A percentile compares a stretch with the other conserved stretches of the same genome.
These are phyloP conservation scores for Lumnitzera littorea DNA, from an alignment of 345 rosid species.

Conservation along the genomic window DNA sequence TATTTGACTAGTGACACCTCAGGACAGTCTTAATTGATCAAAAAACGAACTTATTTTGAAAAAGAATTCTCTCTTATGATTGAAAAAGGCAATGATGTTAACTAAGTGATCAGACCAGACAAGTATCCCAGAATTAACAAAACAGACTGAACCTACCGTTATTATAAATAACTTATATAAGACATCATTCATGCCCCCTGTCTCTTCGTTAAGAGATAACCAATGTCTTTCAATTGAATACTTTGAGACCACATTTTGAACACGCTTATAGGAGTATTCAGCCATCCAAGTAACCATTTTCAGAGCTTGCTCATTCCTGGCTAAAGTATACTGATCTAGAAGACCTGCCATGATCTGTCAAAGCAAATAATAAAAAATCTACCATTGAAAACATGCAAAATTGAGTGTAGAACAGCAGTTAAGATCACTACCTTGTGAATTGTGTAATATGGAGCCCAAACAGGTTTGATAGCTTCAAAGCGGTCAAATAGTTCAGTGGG, in stretches of 20 bases:
- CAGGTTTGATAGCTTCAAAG: constrained; percentile 67
- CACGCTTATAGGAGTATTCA: constrained; percentile 74
- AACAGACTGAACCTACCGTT: constrained; percentile 33
- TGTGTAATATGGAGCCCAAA: constrained; percentile 99
- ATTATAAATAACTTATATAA: constrained; percentile 61
- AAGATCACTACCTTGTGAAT: constrained; percentile 64
- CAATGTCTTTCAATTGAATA: constrained; percentile 64
- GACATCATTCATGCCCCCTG: constrained; percentile 97
- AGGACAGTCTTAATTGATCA: too few relatives aligned
- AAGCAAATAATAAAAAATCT: constrained; percentile 9
- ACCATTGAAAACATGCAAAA: not conserved
- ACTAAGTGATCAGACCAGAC: not conserved
- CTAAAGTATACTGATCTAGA: constrained; percentile 70
- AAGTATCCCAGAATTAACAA: not conserved
- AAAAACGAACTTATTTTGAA: not conserved
- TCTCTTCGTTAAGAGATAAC: constrained; percentile 80
- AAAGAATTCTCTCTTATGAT: too few relatives aligned
- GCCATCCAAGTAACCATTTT: constrained; percentile 80
- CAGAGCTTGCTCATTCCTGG: constrained; percentile 57
- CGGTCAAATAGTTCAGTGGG: constrained; percentile 76
- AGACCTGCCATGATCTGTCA: constrained; percentile 83
- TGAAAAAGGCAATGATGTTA: too few relatives aligned
- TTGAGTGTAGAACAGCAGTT: not conserved
- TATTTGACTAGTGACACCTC: too few relatives aligned
- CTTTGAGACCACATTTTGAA: constrained; percentile 56